A percentile compares a stretch with the other conserved stretches of the same genome.
phyloP scores from a whole-genome alignment of 148 eudicot genomes.

The Camellia japonica region DNA sequence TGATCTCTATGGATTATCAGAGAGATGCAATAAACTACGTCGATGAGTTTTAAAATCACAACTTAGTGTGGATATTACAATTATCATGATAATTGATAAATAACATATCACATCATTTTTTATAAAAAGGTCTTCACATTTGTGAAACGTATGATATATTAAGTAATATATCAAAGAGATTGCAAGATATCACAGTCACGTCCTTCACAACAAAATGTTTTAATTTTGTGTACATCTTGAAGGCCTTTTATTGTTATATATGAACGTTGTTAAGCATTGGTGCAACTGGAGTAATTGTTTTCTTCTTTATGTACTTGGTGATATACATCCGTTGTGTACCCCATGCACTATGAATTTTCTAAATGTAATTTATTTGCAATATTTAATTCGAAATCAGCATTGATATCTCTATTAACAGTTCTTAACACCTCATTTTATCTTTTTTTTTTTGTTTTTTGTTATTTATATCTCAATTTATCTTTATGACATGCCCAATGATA shows the following conservation, averaged over 20 bases:
- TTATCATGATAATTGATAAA: background rate
- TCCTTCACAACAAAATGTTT: background rate
- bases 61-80: no score
- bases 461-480: background rate
- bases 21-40: background rate
- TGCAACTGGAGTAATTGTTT: background rate
- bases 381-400: background rate
- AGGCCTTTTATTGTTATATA: background rate
- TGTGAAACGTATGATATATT: no score
- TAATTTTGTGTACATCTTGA: background rate
- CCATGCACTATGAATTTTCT: background rate
- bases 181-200: background rate
- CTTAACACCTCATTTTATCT: background rate
- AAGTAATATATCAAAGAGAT: background rate
- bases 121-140: background rate
- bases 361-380: no score
- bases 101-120: no score
- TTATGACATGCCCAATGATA: no score
- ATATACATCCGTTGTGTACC: no score
- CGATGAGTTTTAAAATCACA: background rate
- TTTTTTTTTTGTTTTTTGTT: background rate
- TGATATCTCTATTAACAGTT: background rate
- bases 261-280: background rate
- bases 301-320: background rate
- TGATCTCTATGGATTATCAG: background rate